phyloP scores from a whole-genome alignment of 1,284 basidiomycete species.

The Ceratorhiza oryzae-sativae region DNA sequence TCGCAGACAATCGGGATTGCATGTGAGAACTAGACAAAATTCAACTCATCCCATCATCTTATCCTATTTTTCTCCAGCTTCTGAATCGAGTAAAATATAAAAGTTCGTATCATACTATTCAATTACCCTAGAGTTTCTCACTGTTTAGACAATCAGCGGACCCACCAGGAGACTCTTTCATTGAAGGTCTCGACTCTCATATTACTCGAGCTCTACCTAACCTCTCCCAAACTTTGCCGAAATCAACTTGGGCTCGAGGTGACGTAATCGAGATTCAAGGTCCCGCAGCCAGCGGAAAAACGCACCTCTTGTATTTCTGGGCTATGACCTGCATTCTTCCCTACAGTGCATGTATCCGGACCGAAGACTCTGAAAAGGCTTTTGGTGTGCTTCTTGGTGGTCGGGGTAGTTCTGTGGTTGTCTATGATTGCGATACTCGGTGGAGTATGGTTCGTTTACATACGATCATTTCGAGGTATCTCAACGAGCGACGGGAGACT shows the following conservation, averaged over 20 bases:
- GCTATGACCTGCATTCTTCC: slow-evolving; percentile 69
- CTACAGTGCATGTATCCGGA: slow-evolving; percentile 36
- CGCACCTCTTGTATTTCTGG: slow-evolving; percentile 71
- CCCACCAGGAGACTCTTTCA: slow-evolving; percentile 43
- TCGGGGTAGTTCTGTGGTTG: slow-evolving; percentile 66
- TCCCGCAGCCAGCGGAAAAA: slow-evolving; percentile 73
- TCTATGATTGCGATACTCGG: slow-evolving; percentile 71
- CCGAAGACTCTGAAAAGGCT: background rate
- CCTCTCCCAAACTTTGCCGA: background rate
- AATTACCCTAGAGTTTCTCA: background rate
- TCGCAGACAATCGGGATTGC: background rate
- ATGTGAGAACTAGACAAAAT: background rate
- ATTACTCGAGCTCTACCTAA: slow-evolving; percentile 22
- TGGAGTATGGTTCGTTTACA: slow-evolving; percentile 66
- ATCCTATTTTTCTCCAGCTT: background rate
- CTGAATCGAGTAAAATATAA: background rate
- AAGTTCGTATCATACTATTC: background rate
- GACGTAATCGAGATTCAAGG: slow-evolving; percentile 80
- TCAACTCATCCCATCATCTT: too few species aligned
- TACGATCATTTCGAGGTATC: slow-evolving; percentile 57
- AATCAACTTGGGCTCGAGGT: slow-evolving; percentile 55
- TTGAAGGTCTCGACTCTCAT: slow-evolving; percentile 43
- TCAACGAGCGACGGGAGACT: slow-evolving; percentile 43
- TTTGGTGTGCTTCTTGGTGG: slow-evolving; percentile 55
- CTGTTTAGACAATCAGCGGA: slow-evolving; percentile 38